phyloP scores from a whole-genome alignment of 257 asterid genomes.

The Marsdenia floribunda region DNA sequence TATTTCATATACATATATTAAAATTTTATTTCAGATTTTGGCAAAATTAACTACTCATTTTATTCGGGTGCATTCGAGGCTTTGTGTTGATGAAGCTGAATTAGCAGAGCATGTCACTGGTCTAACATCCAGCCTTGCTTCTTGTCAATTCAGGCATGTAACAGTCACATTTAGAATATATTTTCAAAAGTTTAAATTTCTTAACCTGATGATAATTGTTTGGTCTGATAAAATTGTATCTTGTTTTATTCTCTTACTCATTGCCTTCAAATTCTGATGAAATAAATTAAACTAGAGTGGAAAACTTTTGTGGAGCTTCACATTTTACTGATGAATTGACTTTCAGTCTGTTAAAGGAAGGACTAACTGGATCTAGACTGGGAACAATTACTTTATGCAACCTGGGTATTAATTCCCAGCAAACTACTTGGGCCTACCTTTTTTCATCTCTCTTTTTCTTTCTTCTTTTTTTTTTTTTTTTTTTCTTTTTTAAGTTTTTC shows the following conservation, averaged over 20 bases:
- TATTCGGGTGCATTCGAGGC: constrained; percentile 70
- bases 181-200: background rate
- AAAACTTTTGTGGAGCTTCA: background rate
- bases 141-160: constrained; percentile 79
- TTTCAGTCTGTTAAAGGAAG: background rate
- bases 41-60: constrained; percentile 66
- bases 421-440: background rate
- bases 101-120: constrained; percentile 94
- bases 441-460: background rate
- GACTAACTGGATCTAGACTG: background rate
- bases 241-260: background rate
- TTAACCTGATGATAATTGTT: background rate
- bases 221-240: background rate
- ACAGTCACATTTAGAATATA: constrained; percentile 2
- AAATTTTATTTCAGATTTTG: constrained; percentile 40
- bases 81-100: constrained; percentile 87
- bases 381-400: background rate
- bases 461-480: background rate
- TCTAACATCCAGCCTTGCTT: constrained; percentile 82
- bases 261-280: background rate
- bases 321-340: background rate
- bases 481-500: background rate
- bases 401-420: background rate
- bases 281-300: background rate
- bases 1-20: background rate